A percentile compares a stretch with the other conserved stretches of the same genome.
Conservation (phyloP, 176 grass and related monocot genomes). For the Musa troglodytarum region DNA sequence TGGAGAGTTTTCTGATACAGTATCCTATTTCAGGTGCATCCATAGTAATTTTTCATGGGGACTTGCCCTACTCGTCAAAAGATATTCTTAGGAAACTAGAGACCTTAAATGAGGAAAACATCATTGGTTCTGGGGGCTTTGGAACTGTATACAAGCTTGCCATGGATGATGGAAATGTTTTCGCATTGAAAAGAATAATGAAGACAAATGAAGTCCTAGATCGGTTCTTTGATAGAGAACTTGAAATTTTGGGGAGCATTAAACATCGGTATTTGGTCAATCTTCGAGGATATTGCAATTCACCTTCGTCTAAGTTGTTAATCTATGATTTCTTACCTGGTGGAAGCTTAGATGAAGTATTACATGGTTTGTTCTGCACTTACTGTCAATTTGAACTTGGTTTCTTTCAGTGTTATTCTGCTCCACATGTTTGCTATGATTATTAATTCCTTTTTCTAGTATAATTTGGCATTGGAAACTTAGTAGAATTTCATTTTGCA, state of each 20-base stretch:
- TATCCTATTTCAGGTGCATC: slow-evolving; percentile 62
- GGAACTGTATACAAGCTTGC: slow-evolving; percentile 94
- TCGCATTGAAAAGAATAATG: slow-evolving; percentile 96
- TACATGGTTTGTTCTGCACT: slow-evolving; percentile 55
- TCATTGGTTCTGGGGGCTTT: slow-evolving; percentile 90
- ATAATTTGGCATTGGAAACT: not conserved
- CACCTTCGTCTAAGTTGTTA: slow-evolving; percentile 79
- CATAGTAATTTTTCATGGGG: slow-evolving; percentile 91
- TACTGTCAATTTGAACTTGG: not conserved
- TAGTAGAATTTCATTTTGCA: not conserved
- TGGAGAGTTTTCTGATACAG: slow-evolving; percentile 2
- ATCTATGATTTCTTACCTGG: slow-evolving; percentile 97
- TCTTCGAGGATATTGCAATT: slow-evolving; percentile 98
- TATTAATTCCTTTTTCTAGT: not conserved
- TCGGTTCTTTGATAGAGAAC: slow-evolving; percentile 91
- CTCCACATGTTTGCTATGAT: not conserved
- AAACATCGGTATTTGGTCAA: slow-evolving; percentile 99
- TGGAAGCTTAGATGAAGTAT: slow-evolving; percentile 91
- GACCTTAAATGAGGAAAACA: slow-evolving; percentile 59
- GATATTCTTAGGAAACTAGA: slow-evolving; percentile 94
- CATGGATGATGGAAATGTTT: slow-evolving; percentile 88
- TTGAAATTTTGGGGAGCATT: slow-evolving; percentile 97
- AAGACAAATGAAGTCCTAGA: slow-evolving; percentile 92
- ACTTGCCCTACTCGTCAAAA: slow-evolving; percentile 92
- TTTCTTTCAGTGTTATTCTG: not conserved